These are phyloP conservation scores for Corymbia calophylla DNA, from an alignment of 441 rosid species.

Conservation along the genomic window DNA sequence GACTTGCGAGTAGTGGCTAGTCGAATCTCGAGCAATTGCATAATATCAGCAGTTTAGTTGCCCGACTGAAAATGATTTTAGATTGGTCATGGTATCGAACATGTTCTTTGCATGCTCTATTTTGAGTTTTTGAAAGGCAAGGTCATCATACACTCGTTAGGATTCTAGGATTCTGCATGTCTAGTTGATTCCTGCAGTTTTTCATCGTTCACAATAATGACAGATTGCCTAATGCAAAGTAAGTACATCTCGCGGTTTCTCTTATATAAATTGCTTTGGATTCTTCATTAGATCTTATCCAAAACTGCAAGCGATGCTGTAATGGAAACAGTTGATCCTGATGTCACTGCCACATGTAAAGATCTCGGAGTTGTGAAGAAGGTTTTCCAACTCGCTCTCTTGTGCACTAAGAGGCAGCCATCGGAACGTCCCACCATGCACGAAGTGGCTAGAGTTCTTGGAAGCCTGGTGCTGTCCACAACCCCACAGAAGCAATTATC, in stretches of 20 bases:
- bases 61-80: not conserved
- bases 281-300: conserved; percentile 52
- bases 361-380: conserved; percentile 84
- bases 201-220: not conserved
- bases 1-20: not conserved
- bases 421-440: conserved; percentile 88
- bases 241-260: not conserved
- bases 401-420: conserved; percentile 83
- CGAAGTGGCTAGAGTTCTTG: conserved; percentile 72
- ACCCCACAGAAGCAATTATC: conserved; percentile 38
- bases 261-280: not conserved
- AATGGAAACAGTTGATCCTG: conserved; percentile 83
- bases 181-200: not conserved
- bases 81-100: not conserved
- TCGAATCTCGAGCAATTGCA: not conserved
- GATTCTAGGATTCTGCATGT: not conserved
- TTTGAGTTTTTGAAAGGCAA: not conserved
- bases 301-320: conserved; percentile 81
- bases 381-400: conserved; percentile 82
- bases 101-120: not conserved
- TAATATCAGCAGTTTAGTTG: not conserved
- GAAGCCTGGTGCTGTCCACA: conserved; percentile 46
- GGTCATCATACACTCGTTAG: not conserved
- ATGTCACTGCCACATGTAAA: conserved; percentile 61
- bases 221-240: not conserved